Base-by-base conservation (phyloP, 371 early-diverging fungal genomes). In the Syncephalis fuscata region DNA sequence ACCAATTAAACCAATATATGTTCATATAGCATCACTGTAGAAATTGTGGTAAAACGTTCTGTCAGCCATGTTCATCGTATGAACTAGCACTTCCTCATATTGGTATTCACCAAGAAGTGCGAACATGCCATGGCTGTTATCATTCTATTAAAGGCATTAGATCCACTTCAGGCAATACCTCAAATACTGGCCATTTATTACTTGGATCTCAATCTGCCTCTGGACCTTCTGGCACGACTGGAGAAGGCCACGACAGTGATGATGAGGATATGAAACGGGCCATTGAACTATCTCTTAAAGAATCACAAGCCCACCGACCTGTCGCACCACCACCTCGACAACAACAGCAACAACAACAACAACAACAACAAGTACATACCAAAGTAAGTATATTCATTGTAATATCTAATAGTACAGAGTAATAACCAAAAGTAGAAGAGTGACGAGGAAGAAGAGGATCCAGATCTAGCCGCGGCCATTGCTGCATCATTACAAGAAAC, bases 51-150 rank as follows among this genome's bases (percentile, higher is more conserved):
- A 68, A 79, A 37, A 88, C 88, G n/a, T 94, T 82, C 54, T 92
- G 93, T 61, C 78, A 83, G 25, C 71, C 79, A 39, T 95, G 96
- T 59, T 92, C 92, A 4, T 78, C 86, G 24, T 88, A 88, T 59
- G 77, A 58, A 2, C 56, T 83, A 22, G 65, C 90, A 2, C 65
- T 94, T 25, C 88, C 90, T 3, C 79, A 85, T 48, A 67, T 87
- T 47, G 95, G 87, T 24, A 80, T 92, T 24, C 81, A 76, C 32
- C 81, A 91, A 17, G 70, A 72, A 7, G 96, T 94, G 9, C 80
- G 96, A 26, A 93, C 93, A 2, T 95, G 96, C 54, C 89, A 92
- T 56, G 76, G 80, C 1, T 95, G 96, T 55, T 80, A 74, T n/a
- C n/a, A n/a, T n/a, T n/a, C n/a, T n/a, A n/a, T n/a, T n/a, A n/a